Evolutionary conservation across 106 monocot genomes (phyloP), one percentile per base, ranked within the genome.

Genomic region (Chionographis japonica): DNA sequence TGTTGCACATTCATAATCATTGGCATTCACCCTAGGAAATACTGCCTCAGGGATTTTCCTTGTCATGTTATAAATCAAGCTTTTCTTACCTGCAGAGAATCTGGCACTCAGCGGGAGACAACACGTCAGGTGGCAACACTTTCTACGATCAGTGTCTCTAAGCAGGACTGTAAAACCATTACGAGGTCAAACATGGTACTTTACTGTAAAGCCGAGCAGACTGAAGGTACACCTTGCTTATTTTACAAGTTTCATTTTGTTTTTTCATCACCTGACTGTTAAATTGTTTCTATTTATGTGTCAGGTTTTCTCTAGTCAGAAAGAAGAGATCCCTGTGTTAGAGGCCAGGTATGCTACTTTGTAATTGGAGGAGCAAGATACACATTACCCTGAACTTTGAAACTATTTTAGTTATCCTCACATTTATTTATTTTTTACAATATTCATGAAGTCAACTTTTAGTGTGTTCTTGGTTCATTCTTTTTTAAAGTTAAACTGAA

Each of bases 261-360:
- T 11, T 11, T 11, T 18, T 18, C 35, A 3, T 68, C 58, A 46
- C 12, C 14, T 37, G 37, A 43, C 16, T 62, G 40, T 12, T 40
- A 40, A 4, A 40, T 60, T 42, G 19, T 37, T 18, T 5, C 6
- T 3, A 54, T 69, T 11, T 42, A 2, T 54, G 3, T 53, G 16
- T 40, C 70, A 86, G 86, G 79, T 86, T 79, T 54, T 73, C 43
- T 79, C 75, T 52, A 76, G 39, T 62, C 79, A 75, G 10, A 76
- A 67, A 56, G 49, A 73, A 62, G 69, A 70, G 17, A 66, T 46
- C 59, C 72, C 73, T 58, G 50, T 79, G 18, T 50, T 86, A 8
- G 69, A 73, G 37, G 75, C 52, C 36, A 86, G 76, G 86, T 86
- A 74, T 38, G 41, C 11, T 5, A 54, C 49, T 15, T 40, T 8